Base-by-base conservation (phyloP, 2,329 filamentous ascomycete species). In the Aspergillus ibericus region DNA sequence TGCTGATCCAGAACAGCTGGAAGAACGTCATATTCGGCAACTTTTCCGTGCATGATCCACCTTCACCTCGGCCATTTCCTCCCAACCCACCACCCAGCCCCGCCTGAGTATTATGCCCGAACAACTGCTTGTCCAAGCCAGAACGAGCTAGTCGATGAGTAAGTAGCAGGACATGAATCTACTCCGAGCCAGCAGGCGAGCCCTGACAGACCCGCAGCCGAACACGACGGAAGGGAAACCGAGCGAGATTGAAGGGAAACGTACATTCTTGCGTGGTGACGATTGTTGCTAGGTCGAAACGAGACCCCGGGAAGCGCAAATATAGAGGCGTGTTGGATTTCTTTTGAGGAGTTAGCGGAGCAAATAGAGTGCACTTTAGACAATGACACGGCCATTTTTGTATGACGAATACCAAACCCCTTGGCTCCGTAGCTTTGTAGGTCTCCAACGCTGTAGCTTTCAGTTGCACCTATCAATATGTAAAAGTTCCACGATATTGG, bases 51-150 rank as follows among this genome's bases (percentile, higher is more conserved):
- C 60, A 67, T 52, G 65, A 67, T 53, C 70, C 71, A 25, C 66
- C 69, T 34, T 72, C 71, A 32, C 70, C 71, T 7, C 62, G 69
- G 15, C 75, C 75, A 40, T 72, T 70, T 20, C 75, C 75, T 49
- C 72, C 74, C 16, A 75, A 77, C 58, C 75, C 75, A 20, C 75
- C 75, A 38, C 75, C 75, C 44, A 77, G 75, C 57, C 75, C 75
- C 44, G 75, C 69, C 44, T 75, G 55, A 65, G 52, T 16, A 22
- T 42, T 4, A 22, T 42, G 16, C 16, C 8, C 50, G 27, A 22
- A 18, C 12, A 8, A 29, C 22, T 18, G 6, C 29, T 16, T 2
- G 15, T 16, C 16, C 9, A 47, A 18, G 25, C 29, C n/a, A 38
- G 44, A 0, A 7, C 16, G 13, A 22, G 6, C 5, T 4, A 13